phyloP scores from a whole-genome alignment of 768 basidiomycete genomes.

The Neoboletus brunneissimus region DNA sequence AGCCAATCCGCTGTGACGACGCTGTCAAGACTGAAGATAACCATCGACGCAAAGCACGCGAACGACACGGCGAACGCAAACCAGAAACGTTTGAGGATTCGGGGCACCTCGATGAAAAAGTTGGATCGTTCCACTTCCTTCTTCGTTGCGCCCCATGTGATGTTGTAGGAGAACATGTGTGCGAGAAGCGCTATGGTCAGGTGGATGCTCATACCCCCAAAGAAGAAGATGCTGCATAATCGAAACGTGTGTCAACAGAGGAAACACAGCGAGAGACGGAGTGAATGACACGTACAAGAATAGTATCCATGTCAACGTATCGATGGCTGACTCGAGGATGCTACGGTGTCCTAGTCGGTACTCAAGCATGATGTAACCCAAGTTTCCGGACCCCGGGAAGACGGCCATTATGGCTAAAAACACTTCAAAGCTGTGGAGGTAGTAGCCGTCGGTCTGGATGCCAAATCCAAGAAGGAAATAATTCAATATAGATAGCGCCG shows the following conservation, averaged over 20 bases:
- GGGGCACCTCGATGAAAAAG: conserved; percentile 88
- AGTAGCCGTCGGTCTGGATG: conserved; percentile 71
- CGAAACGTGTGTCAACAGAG: background rate
- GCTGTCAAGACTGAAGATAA: conserved; percentile 48
- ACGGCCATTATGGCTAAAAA: conserved; percentile 72
- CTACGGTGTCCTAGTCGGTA: conserved; percentile 57
- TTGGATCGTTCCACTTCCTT: conserved; percentile 89
- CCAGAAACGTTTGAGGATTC: conserved; percentile 79
- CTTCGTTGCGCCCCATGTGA: conserved; percentile 58
- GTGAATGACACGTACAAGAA: conserved; percentile 34
- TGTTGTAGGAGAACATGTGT: conserved; percentile 60
- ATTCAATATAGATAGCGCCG: conserved; percentile 64
- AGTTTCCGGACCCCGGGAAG: conserved; percentile 69
- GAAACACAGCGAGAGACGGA: too few species aligned
- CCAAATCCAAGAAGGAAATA: conserved; percentile 71
- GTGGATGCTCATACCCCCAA: conserved; percentile 54
- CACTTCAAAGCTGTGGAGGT: conserved; percentile 76
- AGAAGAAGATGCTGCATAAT: conserved; percentile 46
- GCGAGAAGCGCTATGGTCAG: conserved; percentile 51
- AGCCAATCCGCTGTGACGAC: conserved; percentile 63
- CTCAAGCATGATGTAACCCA: conserved; percentile 69
- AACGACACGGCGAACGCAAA: conserved; percentile 56
- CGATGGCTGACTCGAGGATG: conserved; percentile 17
- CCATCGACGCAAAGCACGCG: conserved; percentile 48
- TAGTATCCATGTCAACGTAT: conserved; percentile 28